A percentile compares a stretch with the other conserved stretches of the same genome.
These are phyloP conservation scores for Penicillium angulare DNA, from an alignment of 495 filamentous ascomycete genomes.

Conservation along the genomic window DNA sequence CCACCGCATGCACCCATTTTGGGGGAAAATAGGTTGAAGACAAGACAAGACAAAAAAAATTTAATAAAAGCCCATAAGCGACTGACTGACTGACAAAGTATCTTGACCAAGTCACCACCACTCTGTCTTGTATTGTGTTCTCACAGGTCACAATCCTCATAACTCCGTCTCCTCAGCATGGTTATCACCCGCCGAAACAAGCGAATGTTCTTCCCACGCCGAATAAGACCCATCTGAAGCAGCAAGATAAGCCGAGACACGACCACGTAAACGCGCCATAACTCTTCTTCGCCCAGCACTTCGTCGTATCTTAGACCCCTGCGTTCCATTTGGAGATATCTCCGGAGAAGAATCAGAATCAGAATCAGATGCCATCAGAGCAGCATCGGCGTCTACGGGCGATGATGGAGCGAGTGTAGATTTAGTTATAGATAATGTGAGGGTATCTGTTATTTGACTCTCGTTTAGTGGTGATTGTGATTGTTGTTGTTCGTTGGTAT, in stretches of 20 bases:
- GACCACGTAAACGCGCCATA: background rate
- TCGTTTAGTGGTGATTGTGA: conserved; percentile 1
- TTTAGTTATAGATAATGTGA: conserved; percentile 17
- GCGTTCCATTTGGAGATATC: background rate
- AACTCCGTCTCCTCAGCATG: conserved; percentile 52
- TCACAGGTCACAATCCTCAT: too few species aligned
- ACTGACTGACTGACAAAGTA: too few species aligned
- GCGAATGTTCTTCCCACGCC: conserved; percentile 43
- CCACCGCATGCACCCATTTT: too few species aligned
- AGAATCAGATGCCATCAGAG: too few species aligned
- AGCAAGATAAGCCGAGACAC: conserved; percentile 3
- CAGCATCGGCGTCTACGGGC: background rate
- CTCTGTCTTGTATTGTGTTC: too few species aligned
- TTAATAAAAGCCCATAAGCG: too few species aligned
- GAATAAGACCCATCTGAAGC: conserved; percentile 22
- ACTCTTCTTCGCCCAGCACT: conserved; percentile 1
- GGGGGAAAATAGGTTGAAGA: too few species aligned
- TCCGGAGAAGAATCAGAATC: background rate
- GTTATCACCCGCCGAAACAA: conserved; percentile 47
- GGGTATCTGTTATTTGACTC: conserved; percentile 13
- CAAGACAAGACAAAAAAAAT: too few species aligned
- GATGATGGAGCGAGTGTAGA: conserved; percentile 16
- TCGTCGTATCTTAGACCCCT: background rate
- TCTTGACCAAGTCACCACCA: too few species aligned
- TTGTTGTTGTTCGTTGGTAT: background rate